Conservation (phyloP, 495 filamentous ascomycete genomes). For the Polyplosphaeria fusca region DNA sequence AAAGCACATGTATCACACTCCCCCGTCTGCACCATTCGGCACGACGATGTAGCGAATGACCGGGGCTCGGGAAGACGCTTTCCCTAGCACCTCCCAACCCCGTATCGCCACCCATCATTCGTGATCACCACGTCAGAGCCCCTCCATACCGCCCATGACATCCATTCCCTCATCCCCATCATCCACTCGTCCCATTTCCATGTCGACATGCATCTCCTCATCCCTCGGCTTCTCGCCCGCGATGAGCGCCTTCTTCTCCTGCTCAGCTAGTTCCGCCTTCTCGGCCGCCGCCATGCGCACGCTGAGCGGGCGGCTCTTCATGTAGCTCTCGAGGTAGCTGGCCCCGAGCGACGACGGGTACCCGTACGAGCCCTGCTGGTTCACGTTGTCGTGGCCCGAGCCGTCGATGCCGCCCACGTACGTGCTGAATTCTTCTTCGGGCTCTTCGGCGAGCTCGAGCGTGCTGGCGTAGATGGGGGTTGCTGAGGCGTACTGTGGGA, state of each 20-base stretch:
- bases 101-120: too few species aligned
- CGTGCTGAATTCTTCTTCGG: constrained; percentile 5
- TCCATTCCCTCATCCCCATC: constrained; percentile 15
- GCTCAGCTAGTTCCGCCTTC: constrained; percentile 19
- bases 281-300: constrained; percentile 27
- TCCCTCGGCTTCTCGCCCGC: constrained; percentile 1
- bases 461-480: constrained; percentile 20
- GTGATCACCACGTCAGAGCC: too few species aligned
- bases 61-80: too few species aligned
- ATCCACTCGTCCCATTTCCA: neutral
- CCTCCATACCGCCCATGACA: constrained; percentile 25
- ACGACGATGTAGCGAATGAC: too few species aligned
- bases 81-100: too few species aligned
- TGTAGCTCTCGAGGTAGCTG: constrained; percentile 32
- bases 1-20: too few species aligned
- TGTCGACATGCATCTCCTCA: constrained; percentile 7
- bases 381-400: constrained; percentile 28
- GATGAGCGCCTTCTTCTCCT: constrained; percentile 21
- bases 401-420: constrained; percentile 30
- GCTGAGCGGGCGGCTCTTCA: constrained; percentile 28
- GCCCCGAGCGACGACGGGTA: constrained; percentile 29
- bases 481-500: constrained; percentile 12
- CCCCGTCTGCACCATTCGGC: too few species aligned
- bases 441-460: constrained; percentile 9
- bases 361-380: constrained; percentile 27